phyloP scores from a whole-genome alignment of 2,329 filamentous ascomycete genomes.

The Fusarium anguioides region DNA sequence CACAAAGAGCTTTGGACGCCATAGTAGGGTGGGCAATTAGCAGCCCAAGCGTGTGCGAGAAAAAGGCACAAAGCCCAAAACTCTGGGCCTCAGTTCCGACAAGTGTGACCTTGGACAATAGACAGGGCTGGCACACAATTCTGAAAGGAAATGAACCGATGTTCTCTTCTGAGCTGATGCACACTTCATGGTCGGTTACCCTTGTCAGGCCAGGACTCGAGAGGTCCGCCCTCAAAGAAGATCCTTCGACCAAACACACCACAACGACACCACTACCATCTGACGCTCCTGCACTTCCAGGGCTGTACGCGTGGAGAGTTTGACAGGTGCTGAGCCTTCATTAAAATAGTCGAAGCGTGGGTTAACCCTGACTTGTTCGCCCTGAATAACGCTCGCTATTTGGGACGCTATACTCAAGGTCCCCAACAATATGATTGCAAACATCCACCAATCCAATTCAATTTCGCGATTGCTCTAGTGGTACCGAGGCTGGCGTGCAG shows the following conservation, averaged over 20 bases:
- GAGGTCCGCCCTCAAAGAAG: slow-evolving; percentile 12
- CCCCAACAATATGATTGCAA: slow-evolving; percentile 22
- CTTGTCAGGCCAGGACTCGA: slow-evolving; percentile 20
- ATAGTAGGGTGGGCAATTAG: slow-evolving; percentile 16
- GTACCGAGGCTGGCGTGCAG: slow-evolving; percentile 11
- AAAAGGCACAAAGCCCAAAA: not conserved
- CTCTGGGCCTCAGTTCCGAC: slow-evolving; percentile 20
- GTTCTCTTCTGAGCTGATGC: slow-evolving; percentile 30
- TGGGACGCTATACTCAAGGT: slow-evolving; percentile 27
- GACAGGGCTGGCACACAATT: slow-evolving; percentile 17
- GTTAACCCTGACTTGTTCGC: slow-evolving; percentile 33
- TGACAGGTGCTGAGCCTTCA: slow-evolving; percentile 16
- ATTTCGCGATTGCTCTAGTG: slow-evolving; percentile 2
- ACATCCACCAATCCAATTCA: slow-evolving; percentile 39
- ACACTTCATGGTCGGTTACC: slow-evolving; percentile 21
- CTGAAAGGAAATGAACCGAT: slow-evolving; percentile 27
- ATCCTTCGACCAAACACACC: slow-evolving; percentile 41
- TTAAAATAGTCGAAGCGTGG: slow-evolving; percentile 26
- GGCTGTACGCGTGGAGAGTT: slow-evolving; percentile 20
- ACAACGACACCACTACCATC: slow-evolving; percentile 45
- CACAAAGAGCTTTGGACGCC: slow-evolving; percentile 19
- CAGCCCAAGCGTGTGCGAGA: slow-evolving; percentile 1
- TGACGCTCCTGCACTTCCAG: slow-evolving; percentile 32
- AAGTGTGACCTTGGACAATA: slow-evolving; percentile 6
- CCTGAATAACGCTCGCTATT: slow-evolving; percentile 25